phyloP scores from a whole-genome alignment of 345 rosid genomes.

The Euphorbia peplus region DNA sequence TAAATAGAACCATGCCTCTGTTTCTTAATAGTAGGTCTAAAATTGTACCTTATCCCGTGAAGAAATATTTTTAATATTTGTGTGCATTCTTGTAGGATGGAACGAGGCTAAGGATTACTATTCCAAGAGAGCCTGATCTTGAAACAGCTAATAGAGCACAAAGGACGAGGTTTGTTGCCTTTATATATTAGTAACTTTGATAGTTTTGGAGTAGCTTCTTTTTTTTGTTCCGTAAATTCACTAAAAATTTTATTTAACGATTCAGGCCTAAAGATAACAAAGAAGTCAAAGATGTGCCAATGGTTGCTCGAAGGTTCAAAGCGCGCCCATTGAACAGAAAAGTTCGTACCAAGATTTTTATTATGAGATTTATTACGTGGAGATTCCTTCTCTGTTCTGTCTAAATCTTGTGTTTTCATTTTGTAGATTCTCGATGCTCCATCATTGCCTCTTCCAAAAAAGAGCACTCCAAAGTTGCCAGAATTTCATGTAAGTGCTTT shows the following conservation, averaged over 20 bases:
- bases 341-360: constrained; percentile 42
- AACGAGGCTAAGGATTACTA: constrained; percentile 55
- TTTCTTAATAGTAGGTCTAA: too few species aligned
- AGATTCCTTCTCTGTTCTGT: constrained; percentile 9
- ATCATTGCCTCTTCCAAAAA: constrained; percentile 67
- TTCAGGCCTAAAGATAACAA: constrained; percentile 59
- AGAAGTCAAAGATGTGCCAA: constrained; percentile 39
- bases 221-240: constrained; percentile 10
- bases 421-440: constrained; percentile 87
- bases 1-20: too few species aligned
- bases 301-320: constrained; percentile 58
- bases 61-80: neutral
- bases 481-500: constrained; percentile 70
- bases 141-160: constrained; percentile 84
- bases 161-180: constrained; percentile 52
- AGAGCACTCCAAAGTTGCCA: constrained; percentile 74
- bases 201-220: constrained; percentile 1
- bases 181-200: constrained; percentile 3
- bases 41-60: too few species aligned
- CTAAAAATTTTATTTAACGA: constrained; percentile 15
- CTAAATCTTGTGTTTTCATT: constrained; percentile 19
- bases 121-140: constrained; percentile 89
- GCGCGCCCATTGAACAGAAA: constrained; percentile 94
- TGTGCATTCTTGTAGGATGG: constrained; percentile 50
- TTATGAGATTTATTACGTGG: neutral